A percentile compares a stretch with the other conserved stretches of the same genome.
Evolutionary conservation across 78 protist species (phyloP).

Genomic region (Anaeramoeba flamelloides): DNA sequence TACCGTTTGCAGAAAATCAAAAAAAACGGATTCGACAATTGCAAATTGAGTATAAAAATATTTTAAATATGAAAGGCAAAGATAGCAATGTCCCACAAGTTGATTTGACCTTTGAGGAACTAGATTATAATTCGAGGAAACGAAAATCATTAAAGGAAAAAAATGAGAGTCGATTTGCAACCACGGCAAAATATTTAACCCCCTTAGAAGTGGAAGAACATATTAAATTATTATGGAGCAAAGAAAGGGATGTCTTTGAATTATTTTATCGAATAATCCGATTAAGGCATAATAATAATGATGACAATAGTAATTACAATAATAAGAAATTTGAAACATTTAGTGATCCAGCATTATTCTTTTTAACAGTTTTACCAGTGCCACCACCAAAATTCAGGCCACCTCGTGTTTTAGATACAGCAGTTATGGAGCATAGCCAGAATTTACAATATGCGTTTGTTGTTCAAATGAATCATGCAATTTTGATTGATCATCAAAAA

Average conservation of each 20-base stretch:
- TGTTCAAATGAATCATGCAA: not conserved
- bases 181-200: not conserved
- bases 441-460: slow-evolving; percentile 2
- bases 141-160: too few species aligned
- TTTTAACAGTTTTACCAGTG: slow-evolving; percentile 32
- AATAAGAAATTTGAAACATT: not conserved
- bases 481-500: not conserved
- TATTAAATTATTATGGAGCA: not conserved
- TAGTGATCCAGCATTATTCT: slow-evolving; percentile 16
- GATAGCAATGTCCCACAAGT: too few species aligned
- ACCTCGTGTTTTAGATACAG: slow-evolving; percentile 11
- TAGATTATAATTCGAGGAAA: too few species aligned
- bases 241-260: not conserved
- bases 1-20: too few species aligned
- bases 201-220: not conserved
- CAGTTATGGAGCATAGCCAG: slow-evolving; percentile 30
- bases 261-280: not conserved
- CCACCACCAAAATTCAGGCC: slow-evolving; percentile 50
- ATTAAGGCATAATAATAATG: not conserved
- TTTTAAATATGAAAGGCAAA: too few species aligned
- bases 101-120: too few species aligned
- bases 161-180: not conserved
- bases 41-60: too few species aligned
- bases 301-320: not conserved
- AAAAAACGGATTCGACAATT: too few species aligned